Evolutionary conservation across 108 stramenopile species (phyloP), one percentile per base, ranked within the genome.

Genomic region (Nitzschia sp.): DNA sequence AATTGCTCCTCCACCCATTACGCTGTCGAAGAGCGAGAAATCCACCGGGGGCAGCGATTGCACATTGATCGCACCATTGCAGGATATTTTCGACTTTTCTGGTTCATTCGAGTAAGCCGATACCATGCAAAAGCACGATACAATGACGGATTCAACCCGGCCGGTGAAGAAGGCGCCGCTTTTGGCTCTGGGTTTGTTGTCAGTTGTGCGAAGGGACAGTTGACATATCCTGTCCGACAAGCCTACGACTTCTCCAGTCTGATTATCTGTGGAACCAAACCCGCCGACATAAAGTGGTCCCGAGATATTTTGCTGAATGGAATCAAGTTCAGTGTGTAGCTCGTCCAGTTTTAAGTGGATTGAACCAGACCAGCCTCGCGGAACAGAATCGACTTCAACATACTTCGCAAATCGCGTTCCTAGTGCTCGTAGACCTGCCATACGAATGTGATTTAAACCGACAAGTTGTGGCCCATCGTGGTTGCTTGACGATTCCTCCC

Each of bases 41-140:
- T 23, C 36, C 3, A 64, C 6, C 42, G 60, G 60, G 2, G 64
- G 38, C 47, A 64, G 19, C 13, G 64, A 3, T 47, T 47, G 27
- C 13, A 18, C 23, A 26, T 30, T 64, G 64, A 42, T 51, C 4
- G 49, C 23, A 28, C 8, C 3, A 42, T 19, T 19, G 11, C 49
- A 1, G 34, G 47, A 30, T 13, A 15, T 23, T 15, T 3, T 3
- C 28, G 29, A 2, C 24, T 5, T 48, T n/a, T n/a, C n/a, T n/a
- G n/a, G n/a, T n/a, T n/a, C n/a, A 17, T 64, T 30, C 31, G 66
- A 5, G 8, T 51, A 4, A 19, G 57, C 18, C 8, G 19, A 23
- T 28, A 81, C 75, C 33, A 88, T n/a, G 66, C 85, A 89, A 36
- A 86, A 55, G 46, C 83, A 82, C 2, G 88, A 85, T 21, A 89